Conservation (phyloP, 1,284 basidiomycete genomes). For the Pseudozyma thailandica region DNA sequence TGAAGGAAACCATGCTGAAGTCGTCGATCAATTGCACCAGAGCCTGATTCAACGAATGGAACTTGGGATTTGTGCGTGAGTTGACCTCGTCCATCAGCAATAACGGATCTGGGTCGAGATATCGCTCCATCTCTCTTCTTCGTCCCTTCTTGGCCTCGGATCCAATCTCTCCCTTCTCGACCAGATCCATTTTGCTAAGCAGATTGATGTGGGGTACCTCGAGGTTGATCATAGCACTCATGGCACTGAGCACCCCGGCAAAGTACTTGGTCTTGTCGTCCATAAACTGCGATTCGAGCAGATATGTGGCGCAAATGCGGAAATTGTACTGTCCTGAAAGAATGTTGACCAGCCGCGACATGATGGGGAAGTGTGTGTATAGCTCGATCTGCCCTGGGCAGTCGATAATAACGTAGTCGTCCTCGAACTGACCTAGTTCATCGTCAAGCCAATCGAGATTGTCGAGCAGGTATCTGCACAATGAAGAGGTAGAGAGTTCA, state of each 20-base stretch:
- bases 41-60: constrained; percentile 91
- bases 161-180: constrained; percentile 76
- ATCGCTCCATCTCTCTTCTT: constrained; percentile 74
- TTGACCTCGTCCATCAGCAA: constrained; percentile 80
- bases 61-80: constrained; percentile 80
- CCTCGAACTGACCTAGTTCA: constrained; percentile 87
- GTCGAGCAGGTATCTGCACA: constrained; percentile 84
- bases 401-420: constrained; percentile 97
- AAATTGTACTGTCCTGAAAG: constrained; percentile 67
- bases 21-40: constrained; percentile 97
- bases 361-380: constrained; percentile 96
- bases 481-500: background rate
- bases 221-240: constrained; percentile 98
- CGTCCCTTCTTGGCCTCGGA: constrained; percentile 65
- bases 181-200: constrained; percentile 99
- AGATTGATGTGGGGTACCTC: constrained; percentile 97
- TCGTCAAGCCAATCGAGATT: constrained; percentile 99
- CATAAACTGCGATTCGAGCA: constrained; percentile 86
- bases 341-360: constrained; percentile 83
- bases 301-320: constrained; percentile 73
- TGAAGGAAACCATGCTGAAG: constrained; percentile 95
- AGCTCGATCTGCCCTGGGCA: constrained; percentile 99
- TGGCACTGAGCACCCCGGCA: constrained; percentile 95
- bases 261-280: constrained; percentile 96
- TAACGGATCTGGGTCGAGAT: constrained; percentile 95